Base-by-base conservation (phyloP, 306 rosid genomes). In the Quercus agrifolia region DNA sequence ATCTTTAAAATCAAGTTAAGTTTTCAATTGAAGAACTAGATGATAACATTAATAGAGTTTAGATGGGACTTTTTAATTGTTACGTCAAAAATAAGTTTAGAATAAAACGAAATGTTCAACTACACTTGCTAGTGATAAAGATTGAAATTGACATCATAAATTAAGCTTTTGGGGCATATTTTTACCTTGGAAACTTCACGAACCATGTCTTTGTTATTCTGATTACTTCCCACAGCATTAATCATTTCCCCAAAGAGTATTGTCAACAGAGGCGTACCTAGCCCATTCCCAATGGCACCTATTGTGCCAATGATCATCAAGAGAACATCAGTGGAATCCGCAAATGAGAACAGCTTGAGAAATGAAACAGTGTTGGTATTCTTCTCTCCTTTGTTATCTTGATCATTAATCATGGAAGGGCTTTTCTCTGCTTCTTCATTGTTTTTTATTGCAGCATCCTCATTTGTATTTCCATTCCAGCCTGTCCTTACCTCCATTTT, bases 271-370 rank as follows among this genome's bases (percentile, higher is more conserved):
- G 93, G 91, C 72, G 67, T 4, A 21, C 89, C 70, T 52, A 66
- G 35, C 52, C 96, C 96, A 79, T 89, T 87, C 31, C 89, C 92
- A 27, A 84, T 20, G 67, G 89, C 93, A 69, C 93, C 91, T 5
- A 81, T 44, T 35, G 85, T 78, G 46, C 93, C 96, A 23, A 77
- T 12, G 27, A 86, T 30, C 93, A 91, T 91, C 80, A 91, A 74
- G 4, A 81, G 6, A 12, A 25, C 55, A 78, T 91, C 96, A 64
- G 74, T 69, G 31, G 83, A 46, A 75, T 91, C 93, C 55, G 96
- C 90, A 73, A 86, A 91, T 13, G 92, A 79, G 87, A 89, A 91
- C 46, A 91, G 89, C 78, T 78, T 89, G 70, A 64, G 66, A 52
- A 89, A 91, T 1, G 96, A 84, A 54, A 89, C 77, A 70, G 85